These are phyloP conservation scores for Hamamelis virginiana DNA, from an alignment of 164 flowering plant genomes.

Conservation along the genomic window DNA sequence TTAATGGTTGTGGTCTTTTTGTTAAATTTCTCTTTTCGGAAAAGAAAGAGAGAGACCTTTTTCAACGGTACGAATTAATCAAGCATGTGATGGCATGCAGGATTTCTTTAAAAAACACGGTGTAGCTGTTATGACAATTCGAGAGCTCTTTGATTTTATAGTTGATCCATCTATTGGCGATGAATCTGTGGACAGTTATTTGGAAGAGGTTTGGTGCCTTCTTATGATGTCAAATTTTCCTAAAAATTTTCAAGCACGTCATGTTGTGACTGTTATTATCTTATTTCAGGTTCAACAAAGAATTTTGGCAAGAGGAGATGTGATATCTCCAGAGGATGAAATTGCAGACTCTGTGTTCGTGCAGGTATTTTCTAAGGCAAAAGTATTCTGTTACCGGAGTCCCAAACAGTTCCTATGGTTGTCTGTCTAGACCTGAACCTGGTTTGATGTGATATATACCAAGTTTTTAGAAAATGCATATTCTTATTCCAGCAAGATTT, in stretches of 20 bases:
- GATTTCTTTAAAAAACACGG: conserved; percentile 89
- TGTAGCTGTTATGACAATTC: conserved; percentile 88
- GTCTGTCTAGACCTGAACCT: no score
- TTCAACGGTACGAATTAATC: background rate
- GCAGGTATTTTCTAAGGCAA: conserved; percentile 45
- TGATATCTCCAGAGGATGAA: conserved; percentile 75
- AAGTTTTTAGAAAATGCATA: no score
- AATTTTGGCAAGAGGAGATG: conserved; percentile 63
- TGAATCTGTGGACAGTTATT: conserved; percentile 74
- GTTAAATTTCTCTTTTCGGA: background rate
- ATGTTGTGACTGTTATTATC: background rate
- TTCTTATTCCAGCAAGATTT: no score
- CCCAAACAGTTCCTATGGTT: no score
- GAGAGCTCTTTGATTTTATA: conserved; percentile 92
- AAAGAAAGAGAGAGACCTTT: background rate
- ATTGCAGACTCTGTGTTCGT: conserved; percentile 87
- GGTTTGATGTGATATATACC: no score
- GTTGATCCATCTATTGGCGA: conserved; percentile 83
- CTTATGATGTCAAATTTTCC: background rate
- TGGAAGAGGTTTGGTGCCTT: conserved; percentile 64
- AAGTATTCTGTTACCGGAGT: no score
- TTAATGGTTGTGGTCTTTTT: background rate
- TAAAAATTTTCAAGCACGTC: background rate
- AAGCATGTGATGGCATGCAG: conserved; percentile 43
- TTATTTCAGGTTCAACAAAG: conserved; percentile 70